A percentile compares a stretch with the other conserved stretches of the same genome.
Evolutionary conservation across 331 rosid species (phyloP).

Genomic region (Malus hybrid): DNA sequence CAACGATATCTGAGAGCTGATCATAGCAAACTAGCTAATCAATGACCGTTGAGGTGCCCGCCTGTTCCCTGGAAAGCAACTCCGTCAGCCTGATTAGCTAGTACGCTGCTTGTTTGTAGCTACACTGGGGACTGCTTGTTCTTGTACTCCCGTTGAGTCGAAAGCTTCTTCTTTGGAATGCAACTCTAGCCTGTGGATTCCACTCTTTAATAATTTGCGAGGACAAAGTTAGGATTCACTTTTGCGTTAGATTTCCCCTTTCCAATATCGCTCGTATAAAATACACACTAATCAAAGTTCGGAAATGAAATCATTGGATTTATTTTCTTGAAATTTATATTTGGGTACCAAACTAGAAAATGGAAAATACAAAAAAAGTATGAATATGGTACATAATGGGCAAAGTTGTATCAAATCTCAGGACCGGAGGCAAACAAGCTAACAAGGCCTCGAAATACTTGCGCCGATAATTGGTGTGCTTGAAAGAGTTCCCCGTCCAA

Average conservation of each 20-base stretch:
- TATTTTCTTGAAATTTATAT: neutral
- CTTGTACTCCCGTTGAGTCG: conserved; percentile 39
- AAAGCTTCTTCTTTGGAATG: conserved; percentile 55
- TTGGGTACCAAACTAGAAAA: neutral
- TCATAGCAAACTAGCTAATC: neutral
- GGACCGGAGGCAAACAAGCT: conserved; percentile 86
- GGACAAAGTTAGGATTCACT: too few relatives aligned
- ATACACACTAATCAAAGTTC: neutral
- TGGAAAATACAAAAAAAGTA: neutral
- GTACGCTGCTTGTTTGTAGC: neutral
- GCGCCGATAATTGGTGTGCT: conserved; percentile 92
- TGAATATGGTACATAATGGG: neutral
- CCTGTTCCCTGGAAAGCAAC: conserved; percentile 52
- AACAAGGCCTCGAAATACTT: conserved; percentile 79
- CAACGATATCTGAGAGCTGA: too few relatives aligned
- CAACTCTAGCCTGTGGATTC: conserved; percentile 42
- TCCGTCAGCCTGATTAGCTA: conserved; percentile 22
- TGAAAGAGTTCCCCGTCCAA: conserved; percentile 72
- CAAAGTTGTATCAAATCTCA: conserved; percentile 37
- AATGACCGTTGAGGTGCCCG: conserved; percentile 21
- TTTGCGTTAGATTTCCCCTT: too few relatives aligned
- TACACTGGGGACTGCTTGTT: conserved; percentile 6
- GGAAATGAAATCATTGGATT: neutral
- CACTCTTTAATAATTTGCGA: conserved; percentile 4
- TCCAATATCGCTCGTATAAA: too few relatives aligned